A percentile compares a stretch with the other conserved stretches of the same genome.
These are phyloP conservation scores for Urtica urens DNA, from an alignment of 306 rosid species.

Conservation along the genomic window DNA sequence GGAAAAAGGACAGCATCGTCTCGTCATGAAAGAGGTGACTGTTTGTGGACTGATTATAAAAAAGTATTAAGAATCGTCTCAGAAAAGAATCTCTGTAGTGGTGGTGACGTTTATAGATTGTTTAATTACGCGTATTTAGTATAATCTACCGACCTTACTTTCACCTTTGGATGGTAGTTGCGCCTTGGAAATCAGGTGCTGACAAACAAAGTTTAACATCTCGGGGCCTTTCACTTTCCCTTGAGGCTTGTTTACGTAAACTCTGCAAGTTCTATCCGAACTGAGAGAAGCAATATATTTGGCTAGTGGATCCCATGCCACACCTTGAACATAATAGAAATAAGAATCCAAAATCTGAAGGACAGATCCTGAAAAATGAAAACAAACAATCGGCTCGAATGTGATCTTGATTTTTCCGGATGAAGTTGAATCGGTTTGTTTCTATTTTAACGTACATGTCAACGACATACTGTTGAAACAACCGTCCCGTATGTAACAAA, in stretches of 20 bases:
- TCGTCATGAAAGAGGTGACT: conserved; percentile 79
- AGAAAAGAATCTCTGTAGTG: conserved; percentile 12
- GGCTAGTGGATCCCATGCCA: conserved; percentile 84
- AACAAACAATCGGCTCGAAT: too few relatives aligned
- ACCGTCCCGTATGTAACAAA: too few relatives aligned
- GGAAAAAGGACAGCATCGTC: conserved; percentile 84
- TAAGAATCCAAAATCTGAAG: conserved; percentile 77
- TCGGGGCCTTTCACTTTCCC: conserved; percentile 42
- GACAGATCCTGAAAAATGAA: conserved; percentile 51
- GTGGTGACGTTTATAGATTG: conserved; percentile 5
- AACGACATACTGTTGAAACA: too few relatives aligned
- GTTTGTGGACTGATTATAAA: conserved; percentile 45
- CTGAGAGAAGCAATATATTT: conserved; percentile 75
- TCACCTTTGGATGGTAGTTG: conserved; percentile 45
- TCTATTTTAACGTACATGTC: too few relatives aligned
- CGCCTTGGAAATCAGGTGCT: conserved; percentile 68
- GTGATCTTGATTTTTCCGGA: too few relatives aligned
- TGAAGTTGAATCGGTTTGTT: too few relatives aligned
- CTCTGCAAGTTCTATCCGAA: conserved; percentile 86
- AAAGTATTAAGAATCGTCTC: too few relatives aligned
- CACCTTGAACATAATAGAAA: conserved; percentile 93
- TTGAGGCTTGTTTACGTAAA: conserved; percentile 58
- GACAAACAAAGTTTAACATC: conserved; percentile 54
- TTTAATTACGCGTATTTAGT: conserved; percentile 8
- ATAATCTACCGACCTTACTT: conserved; percentile 50